Evolutionary conservation across 1,139 yeast genomes (phyloP).

Genomic region (Saccharomycopsis phalli): DNA sequence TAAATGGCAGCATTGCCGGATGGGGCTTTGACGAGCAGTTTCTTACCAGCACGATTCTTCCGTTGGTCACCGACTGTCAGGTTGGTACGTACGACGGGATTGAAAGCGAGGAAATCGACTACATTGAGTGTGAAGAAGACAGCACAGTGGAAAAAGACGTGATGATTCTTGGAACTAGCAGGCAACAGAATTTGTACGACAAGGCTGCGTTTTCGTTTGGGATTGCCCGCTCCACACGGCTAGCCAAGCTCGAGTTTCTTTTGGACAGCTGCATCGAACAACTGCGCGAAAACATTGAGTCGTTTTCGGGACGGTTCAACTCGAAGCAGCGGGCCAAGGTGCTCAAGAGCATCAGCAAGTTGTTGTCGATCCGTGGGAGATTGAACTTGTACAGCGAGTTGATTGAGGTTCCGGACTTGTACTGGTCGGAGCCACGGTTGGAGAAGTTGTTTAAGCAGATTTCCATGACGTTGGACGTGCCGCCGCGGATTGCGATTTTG

Average conservation of each 20-base stretch:
- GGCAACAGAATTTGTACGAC: slow-evolving; percentile 45
- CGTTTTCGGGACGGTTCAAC: slow-evolving; percentile 35
- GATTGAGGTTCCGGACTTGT: slow-evolving; percentile 73
- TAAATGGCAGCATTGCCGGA: slow-evolving; percentile 70
- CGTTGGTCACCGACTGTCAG: slow-evolving; percentile 40
- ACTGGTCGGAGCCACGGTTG: slow-evolving; percentile 85
- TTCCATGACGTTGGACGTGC: slow-evolving; percentile 64
- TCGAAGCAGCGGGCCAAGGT: slow-evolving; percentile 56
- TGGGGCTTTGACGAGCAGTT: slow-evolving; percentile 64
- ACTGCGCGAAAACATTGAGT: slow-evolving; percentile 58
- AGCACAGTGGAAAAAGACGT: slow-evolving; percentile 24
- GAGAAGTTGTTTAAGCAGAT: slow-evolving; percentile 67
- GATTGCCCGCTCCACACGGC: slow-evolving; percentile 72
- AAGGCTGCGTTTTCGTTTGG: slow-evolving; percentile 89
- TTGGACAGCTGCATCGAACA: slow-evolving; percentile 57
- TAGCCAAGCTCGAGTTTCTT: slow-evolving; percentile 67
- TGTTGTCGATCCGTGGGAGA: slow-evolving; percentile 69
- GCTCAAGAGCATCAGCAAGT: slow-evolving; percentile 60
- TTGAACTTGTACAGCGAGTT: slow-evolving; percentile 80
- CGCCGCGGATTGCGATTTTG: slow-evolving; percentile 66
- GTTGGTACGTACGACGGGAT: slow-evolving; percentile 38
- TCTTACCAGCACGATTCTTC: slow-evolving; percentile 35
- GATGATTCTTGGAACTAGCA: slow-evolving; percentile 5
- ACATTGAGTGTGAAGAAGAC: slow-evolving; percentile 24
- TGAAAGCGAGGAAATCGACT: slow-evolving; percentile 87